Percentiles rank a stretch among this genome's conserved stretches.
These are phyloP conservation scores for Heimioporus sp. DNA, from an alignment of 768 basidiomycete species.

Conservation along the genomic window DNA sequence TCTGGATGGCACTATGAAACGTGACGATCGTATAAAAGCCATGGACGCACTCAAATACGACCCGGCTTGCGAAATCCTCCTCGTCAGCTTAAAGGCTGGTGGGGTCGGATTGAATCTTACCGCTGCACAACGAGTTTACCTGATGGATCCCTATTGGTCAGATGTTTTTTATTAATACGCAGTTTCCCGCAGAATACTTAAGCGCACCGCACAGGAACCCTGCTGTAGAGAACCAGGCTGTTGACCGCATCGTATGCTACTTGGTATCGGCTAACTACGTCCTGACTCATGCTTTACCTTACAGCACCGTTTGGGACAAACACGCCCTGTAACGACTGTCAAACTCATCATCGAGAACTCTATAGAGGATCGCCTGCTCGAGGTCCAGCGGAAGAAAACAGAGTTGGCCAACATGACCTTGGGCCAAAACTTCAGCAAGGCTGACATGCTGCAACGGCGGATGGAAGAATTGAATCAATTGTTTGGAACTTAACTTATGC, in stretches of 20 bases:
- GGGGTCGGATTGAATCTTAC: slow-evolving; percentile 97
- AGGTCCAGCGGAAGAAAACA: slow-evolving; percentile 94
- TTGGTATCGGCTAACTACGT: not conserved
- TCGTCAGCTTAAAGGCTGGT: slow-evolving; percentile 95
- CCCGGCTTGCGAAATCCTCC: slow-evolving; percentile 86
- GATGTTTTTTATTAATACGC: not conserved
- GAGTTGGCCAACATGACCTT: slow-evolving; percentile 93
- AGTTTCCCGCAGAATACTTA: not conserved
- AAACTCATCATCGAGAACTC: slow-evolving; percentile 94
- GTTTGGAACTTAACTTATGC: slow-evolving; percentile 49
- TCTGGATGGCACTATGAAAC: slow-evolving; percentile 96
- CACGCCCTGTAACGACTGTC: slow-evolving; percentile 83
- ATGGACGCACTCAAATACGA: slow-evolving; percentile 93
- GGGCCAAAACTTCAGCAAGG: slow-evolving; percentile 82
- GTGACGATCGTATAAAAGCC: slow-evolving; percentile 86
- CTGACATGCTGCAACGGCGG: slow-evolving; percentile 82
- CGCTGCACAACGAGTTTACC: slow-evolving; percentile 87
- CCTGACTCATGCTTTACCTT: not conserved
- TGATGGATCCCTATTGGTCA: slow-evolving; percentile 97
- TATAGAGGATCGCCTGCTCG: slow-evolving; percentile 89
- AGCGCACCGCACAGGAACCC: slow-evolving; percentile 66
- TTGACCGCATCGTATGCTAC: slow-evolving; percentile 87
- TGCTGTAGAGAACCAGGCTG: slow-evolving; percentile 95
- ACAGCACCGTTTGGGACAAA: slow-evolving; percentile 96
- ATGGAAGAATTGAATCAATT: slow-evolving; percentile 84